These are phyloP conservation scores for Scleroderma bovista DNA, from an alignment of 768 basidiomycete genomes.

Conservation along the genomic window DNA sequence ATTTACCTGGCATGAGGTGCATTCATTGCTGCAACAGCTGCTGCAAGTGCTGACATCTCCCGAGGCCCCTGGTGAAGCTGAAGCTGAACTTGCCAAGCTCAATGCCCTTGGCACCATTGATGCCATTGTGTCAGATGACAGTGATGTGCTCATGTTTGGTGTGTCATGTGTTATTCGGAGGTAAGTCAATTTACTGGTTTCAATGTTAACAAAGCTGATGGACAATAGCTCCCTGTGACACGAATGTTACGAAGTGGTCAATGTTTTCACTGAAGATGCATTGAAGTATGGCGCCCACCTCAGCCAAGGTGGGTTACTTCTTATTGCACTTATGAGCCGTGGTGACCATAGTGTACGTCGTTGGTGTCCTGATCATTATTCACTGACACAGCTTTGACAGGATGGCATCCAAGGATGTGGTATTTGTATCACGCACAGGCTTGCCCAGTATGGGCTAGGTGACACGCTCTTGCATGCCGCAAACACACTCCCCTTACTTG, in stretches of 20 bases:
- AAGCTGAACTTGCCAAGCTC: neutral
- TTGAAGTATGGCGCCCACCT: neutral
- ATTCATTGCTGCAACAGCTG: neutral
- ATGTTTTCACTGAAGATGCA: neutral
- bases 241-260: neutral
- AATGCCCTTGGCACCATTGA: neutral
- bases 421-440: too few relatives aligned
- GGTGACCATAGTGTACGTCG: slow-evolving; percentile 1
- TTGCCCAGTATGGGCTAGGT: too few relatives aligned
- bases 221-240: neutral
- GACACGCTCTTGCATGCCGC: too few relatives aligned
- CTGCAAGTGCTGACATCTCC: neutral
- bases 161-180: neutral
- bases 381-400: too few relatives aligned
- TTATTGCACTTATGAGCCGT: slow-evolving; percentile 1
- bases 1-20: slow-evolving; percentile 27
- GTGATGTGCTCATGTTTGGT: slow-evolving; percentile 3
- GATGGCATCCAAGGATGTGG: too few relatives aligned
- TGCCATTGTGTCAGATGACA: neutral
- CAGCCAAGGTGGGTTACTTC: neutral
- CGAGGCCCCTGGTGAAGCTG: slow-evolving; percentile 4
- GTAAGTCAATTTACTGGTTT: neutral
- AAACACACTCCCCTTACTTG: too few relatives aligned
- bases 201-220: neutral
- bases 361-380: too few relatives aligned